Conservation (phyloP, 805 yeast genomes). For the Candida railenensis region DNA sequence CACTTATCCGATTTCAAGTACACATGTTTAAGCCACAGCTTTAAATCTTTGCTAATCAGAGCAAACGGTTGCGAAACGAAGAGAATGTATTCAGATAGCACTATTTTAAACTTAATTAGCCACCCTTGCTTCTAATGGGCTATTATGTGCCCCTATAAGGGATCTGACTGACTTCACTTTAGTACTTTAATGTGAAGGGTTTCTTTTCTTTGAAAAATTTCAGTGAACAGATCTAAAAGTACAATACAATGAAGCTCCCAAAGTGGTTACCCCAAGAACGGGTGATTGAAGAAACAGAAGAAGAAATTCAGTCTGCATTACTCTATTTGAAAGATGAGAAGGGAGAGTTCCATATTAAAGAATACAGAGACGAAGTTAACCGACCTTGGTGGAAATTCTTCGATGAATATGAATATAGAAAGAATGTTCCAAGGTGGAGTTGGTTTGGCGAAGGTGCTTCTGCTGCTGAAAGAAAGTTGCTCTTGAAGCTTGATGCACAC, state of each 20-base stretch:
- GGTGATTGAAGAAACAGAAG: constrained; percentile 10
- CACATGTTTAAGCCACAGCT: neutral
- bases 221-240: no score
- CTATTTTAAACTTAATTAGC: no score
- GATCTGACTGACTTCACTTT: no score
- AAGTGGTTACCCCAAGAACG: constrained; percentile 17
- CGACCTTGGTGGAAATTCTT: constrained; percentile 51
- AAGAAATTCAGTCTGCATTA: constrained; percentile 4
- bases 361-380: constrained; percentile 53
- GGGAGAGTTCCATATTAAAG: constrained; percentile 16
- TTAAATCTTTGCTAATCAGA: no score
- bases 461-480: constrained; percentile 26
- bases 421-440: constrained; percentile 15
- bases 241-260: constrained; percentile 7
- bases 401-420: constrained; percentile 32
- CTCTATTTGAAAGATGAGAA: neutral
- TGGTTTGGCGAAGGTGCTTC: constrained; percentile 28
- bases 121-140: no score
- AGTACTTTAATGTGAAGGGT: no score
- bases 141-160: no score
- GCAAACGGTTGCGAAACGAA: neutral
- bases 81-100: neutral
- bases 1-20: neutral
- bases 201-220: no score
- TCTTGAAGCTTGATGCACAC: constrained; percentile 28